A percentile compares a stretch with the other conserved stretches of the same genome.
Evolutionary conservation across 1,139 yeast genomes (phyloP).

Genomic region (Saccharomyces hybrid): DNA sequence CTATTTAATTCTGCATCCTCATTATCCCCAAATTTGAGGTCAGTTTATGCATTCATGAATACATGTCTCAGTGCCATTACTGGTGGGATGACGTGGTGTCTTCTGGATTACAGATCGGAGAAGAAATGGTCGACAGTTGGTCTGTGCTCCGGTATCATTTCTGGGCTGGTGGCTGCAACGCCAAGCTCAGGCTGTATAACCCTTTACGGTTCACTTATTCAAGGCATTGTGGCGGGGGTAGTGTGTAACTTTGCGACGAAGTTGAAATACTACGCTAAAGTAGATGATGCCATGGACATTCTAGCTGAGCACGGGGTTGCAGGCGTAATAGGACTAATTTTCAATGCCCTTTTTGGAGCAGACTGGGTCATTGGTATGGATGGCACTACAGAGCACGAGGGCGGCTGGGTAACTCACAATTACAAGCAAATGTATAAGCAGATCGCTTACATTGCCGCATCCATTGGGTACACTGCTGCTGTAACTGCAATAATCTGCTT

Average conservation of each 20-base stretch:
- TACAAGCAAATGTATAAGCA: constrained; percentile 90
- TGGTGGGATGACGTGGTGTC: constrained; percentile 90
- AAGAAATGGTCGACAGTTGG: constrained; percentile 94
- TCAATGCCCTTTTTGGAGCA: constrained; percentile 84
- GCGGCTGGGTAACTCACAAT: constrained; percentile 91
- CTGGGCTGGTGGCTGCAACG: constrained; percentile 94
- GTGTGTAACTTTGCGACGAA: constrained; percentile 89
- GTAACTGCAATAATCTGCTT: constrained; percentile 74
- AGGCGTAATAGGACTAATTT: constrained; percentile 79
- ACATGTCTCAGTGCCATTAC: constrained; percentile 84
- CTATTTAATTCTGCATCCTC: constrained; percentile 85
- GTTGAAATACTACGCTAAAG: constrained; percentile 68
- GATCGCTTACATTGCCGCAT: constrained; percentile 72
- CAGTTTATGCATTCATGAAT: constrained; percentile 72
- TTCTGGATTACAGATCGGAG: constrained; percentile 80
- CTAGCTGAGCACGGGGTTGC: constrained; percentile 98
- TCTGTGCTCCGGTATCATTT: constrained; percentile 87
- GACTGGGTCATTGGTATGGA: constrained; percentile 87
- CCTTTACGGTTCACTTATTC: constrained; percentile 80
- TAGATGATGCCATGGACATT: constrained; percentile 91
- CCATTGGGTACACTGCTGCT: constrained; percentile 65
- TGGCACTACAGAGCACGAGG: constrained; percentile 68
- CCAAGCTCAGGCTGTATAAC: constrained; percentile 91
- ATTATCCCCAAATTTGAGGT: constrained; percentile 45
- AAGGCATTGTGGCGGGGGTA: constrained; percentile 74